phyloP scores from a whole-genome alignment of 176 grass and related monocot species.

The Cenchrus americanus region DNA sequence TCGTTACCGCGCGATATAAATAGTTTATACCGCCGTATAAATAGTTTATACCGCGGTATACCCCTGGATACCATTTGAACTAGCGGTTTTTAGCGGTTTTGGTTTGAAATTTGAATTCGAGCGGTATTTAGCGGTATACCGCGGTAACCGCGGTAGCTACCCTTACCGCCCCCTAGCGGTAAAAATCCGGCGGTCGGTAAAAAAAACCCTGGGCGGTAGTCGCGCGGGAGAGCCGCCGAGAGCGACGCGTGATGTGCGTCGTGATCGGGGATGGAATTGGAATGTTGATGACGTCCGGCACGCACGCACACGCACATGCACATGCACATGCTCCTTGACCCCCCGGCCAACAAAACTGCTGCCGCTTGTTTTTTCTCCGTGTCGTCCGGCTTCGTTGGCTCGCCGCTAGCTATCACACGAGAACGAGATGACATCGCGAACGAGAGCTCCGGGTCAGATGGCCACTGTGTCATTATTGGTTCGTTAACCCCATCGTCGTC shows the following conservation, averaged over 20 bases:
- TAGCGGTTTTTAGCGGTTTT: no score
- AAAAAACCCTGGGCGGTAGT: no score
- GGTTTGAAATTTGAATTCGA: no score
- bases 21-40: no score
- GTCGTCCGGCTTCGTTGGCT: constrained; percentile 17
- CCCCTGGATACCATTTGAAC: no score
- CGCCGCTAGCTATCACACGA: constrained; percentile 24
- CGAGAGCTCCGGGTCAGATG: not conserved
- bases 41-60: no score
- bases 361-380: not conserved
- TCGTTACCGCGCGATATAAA: no score
- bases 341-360: not conserved
- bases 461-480: constrained; percentile 47
- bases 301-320: not conserved
- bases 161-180: no score
- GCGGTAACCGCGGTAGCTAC: no score
- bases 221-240: constrained; percentile 28
- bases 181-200: no score
- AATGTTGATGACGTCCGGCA: constrained; percentile 37
- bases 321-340: constrained; percentile 27
- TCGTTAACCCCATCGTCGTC: not conserved
- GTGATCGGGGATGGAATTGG: constrained; percentile 42
- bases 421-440: constrained; percentile 9
- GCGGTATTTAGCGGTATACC: no score
- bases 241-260: constrained; percentile 19